phyloP scores from a whole-genome alignment of 1,284 basidiomycete species.

The Afroboletus lepidellus region DNA sequence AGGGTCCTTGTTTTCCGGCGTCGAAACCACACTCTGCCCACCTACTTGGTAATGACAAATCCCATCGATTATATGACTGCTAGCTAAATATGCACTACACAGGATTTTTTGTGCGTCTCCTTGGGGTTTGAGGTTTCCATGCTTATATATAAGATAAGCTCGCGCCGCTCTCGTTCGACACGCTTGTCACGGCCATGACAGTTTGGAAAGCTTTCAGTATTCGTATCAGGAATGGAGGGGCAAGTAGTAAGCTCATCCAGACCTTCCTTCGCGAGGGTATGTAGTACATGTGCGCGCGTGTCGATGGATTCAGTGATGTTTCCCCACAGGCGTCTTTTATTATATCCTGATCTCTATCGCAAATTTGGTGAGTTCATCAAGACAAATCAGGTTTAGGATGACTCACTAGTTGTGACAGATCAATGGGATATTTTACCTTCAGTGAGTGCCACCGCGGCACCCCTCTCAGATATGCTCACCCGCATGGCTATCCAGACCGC shows the following conservation, averaged over 20 bases:
- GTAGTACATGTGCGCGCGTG: slow-evolving; percentile 12
- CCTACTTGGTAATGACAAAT: slow-evolving; percentile 55
- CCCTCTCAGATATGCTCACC: slow-evolving; percentile 5
- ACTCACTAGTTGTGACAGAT: slow-evolving; percentile 37
- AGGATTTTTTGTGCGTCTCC: slow-evolving; percentile 68
- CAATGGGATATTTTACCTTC: slow-evolving; percentile 80
- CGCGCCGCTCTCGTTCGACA: slow-evolving; percentile 75
- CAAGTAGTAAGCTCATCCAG: slow-evolving; percentile 73
- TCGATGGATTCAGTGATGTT: slow-evolving; percentile 4
- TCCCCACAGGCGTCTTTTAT: slow-evolving; percentile 65
- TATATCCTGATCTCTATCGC: slow-evolving; percentile 79
- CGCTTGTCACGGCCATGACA: slow-evolving; percentile 74
- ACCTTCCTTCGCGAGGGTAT: slow-evolving; percentile 77
- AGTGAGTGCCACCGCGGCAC: slow-evolving; percentile 43
- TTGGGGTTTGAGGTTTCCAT: background rate
- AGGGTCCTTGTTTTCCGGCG: slow-evolving; percentile 71
- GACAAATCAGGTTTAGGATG: background rate
- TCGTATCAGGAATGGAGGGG: slow-evolving; percentile 68
- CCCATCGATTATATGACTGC: slow-evolving; percentile 1
- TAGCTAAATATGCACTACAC: slow-evolving; percentile 18
- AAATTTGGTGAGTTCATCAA: slow-evolving; percentile 48
- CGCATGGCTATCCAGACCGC: slow-evolving; percentile 48
- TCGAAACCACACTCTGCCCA: slow-evolving; percentile 77
- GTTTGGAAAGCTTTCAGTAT: slow-evolving; percentile 71
- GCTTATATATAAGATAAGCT: slow-evolving; percentile 44